Evolutionary conservation across 2,329 filamentous ascomycete species (phyloP).

Genomic region (Cytospora piceae): DNA sequence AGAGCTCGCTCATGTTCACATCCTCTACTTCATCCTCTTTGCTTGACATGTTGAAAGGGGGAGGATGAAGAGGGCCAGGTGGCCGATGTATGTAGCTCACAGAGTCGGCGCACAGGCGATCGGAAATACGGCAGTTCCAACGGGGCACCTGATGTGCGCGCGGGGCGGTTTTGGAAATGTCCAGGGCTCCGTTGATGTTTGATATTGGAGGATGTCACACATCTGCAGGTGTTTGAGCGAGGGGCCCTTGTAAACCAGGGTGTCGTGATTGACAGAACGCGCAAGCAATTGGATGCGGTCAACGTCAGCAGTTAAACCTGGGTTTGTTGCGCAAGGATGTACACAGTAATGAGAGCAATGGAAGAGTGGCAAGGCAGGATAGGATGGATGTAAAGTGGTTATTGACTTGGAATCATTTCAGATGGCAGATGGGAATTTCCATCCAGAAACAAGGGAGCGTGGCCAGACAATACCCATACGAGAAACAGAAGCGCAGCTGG

Average conservation of each 20-base stretch:
- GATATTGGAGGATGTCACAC: not conserved
- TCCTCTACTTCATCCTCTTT: slow-evolving; percentile 23
- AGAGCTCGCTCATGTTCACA: slow-evolving; percentile 26
- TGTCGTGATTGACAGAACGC: slow-evolving; percentile 14
- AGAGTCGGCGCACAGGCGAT: not conserved
- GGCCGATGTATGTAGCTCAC: not conserved
- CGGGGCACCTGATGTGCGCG: not conserved
- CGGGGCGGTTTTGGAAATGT: not conserved
- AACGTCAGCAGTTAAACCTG: not conserved
- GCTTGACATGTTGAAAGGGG: slow-evolving; percentile 14
- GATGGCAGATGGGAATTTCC: not conserved
- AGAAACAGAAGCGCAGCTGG: not conserved
- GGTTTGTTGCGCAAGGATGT: not conserved
- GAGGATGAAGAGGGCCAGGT: slow-evolving; percentile 7
- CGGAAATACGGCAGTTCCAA: not conserved
- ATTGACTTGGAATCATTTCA: slow-evolving; percentile 18
- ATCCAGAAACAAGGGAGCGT: not conserved
- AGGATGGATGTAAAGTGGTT: not conserved
- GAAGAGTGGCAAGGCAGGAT: not conserved
- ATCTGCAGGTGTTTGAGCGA: not conserved
- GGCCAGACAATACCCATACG: not conserved
- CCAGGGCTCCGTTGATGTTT: not conserved
- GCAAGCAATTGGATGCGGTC: slow-evolving; percentile 7
- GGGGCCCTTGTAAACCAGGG: slow-evolving; percentile 14
- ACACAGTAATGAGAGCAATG: not conserved